phyloP scores from a whole-genome alignment of 768 basidiomycete species.

The Lactarius psammicola region DNA sequence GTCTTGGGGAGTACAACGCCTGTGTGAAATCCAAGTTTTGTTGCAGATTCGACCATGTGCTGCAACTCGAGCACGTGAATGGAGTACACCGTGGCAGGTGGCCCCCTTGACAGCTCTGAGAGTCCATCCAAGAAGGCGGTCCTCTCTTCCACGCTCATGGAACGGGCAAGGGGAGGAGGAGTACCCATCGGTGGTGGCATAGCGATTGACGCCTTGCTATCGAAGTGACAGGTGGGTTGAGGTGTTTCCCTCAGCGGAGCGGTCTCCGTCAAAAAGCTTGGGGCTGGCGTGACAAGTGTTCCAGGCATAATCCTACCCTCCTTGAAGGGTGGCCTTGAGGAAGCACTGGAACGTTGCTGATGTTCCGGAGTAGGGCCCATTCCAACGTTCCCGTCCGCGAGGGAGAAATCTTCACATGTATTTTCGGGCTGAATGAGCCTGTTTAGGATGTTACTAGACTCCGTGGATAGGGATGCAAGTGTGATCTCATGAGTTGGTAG shows the following conservation, averaged over 20 bases:
- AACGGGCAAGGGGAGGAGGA: constrained; percentile 13
- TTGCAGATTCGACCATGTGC: constrained; percentile 20
- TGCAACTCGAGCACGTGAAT: constrained; percentile 21
- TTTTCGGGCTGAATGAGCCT: constrained; percentile 48
- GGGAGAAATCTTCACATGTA: constrained; percentile 34
- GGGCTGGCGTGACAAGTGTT: constrained; percentile 20
- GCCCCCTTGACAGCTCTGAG: constrained; percentile 21
- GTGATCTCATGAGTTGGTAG: constrained; percentile 39
- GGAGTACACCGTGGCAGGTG: constrained; percentile 25
- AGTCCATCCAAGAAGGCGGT: constrained; percentile 25
- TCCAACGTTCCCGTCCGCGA: constrained; percentile 2
- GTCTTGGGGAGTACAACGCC: constrained; percentile 14
- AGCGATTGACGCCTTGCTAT: constrained; percentile 6
- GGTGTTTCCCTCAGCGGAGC: constrained; percentile 1
- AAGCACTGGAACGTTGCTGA: background rate
- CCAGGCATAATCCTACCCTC: constrained; percentile 28
- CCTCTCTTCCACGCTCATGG: constrained; percentile 28
- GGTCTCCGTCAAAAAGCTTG: constrained; percentile 20
- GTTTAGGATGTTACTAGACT: constrained; percentile 48
- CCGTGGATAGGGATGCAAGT: constrained; percentile 51
- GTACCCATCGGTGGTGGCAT: background rate
- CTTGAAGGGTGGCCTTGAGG: constrained; percentile 8
- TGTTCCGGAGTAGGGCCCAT: background rate
- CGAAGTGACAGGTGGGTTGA: background rate
- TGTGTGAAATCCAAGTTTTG: constrained; percentile 25